Percentiles rank a stretch among this genome's conserved stretches.
phyloP scores from a whole-genome alignment of 2,329 filamentous ascomycete species.

The Trichoderma endophyticum region DNA sequence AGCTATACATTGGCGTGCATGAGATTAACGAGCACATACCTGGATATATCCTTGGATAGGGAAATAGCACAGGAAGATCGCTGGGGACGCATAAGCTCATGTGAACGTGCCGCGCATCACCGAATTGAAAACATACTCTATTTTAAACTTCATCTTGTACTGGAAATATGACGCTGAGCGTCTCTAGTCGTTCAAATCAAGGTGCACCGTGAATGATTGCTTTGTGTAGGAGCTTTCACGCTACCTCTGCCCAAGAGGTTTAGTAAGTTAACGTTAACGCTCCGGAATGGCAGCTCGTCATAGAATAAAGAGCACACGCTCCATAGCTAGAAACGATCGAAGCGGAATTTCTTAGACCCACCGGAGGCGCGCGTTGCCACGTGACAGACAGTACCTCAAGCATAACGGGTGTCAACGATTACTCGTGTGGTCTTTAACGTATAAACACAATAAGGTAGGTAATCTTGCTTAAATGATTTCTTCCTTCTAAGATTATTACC shows the following conservation, averaged over 20 bases:
- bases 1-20: neutral
- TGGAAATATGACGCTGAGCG: neutral
- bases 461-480: neutral
- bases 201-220: neutral
- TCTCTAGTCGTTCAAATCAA: neutral
- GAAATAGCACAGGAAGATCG: conserved; percentile 56
- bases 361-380: neutral
- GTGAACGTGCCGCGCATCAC: neutral
- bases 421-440: neutral
- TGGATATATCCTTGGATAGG: conserved; percentile 58
- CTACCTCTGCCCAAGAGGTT: neutral
- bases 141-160: conserved; percentile 18
- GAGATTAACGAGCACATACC: conserved; percentile 34
- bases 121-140: conserved; percentile 8
- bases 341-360: neutral
- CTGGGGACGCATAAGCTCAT: conserved; percentile 32
- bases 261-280: neutral
- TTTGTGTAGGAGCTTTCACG: neutral
- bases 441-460: neutral
- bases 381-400: neutral
- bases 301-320: neutral
- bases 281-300: neutral
- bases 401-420: neutral
- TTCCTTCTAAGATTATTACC: neutral
- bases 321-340: neutral